Percentiles rank a stretch among this genome's conserved stretches.
phyloP scores from a whole-genome alignment of 2,329 filamentous ascomycete species.

The Alternaria conjuncta region DNA sequence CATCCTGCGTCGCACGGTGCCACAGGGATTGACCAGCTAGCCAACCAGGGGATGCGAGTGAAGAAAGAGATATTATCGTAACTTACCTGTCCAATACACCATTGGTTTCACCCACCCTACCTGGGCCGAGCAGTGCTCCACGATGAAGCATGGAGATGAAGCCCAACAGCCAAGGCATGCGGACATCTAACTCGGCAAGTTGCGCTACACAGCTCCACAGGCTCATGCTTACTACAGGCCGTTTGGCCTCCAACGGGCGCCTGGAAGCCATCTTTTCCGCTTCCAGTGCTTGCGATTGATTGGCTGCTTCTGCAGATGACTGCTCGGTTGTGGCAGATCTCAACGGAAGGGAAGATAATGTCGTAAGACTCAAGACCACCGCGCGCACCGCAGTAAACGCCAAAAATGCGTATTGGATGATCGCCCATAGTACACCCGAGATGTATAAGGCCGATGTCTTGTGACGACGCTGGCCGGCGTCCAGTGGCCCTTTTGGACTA shows the following conservation, averaged over 20 bases:
- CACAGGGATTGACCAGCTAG: slow-evolving; percentile 25
- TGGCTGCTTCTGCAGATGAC: slow-evolving; percentile 35
- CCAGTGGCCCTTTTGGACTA: slow-evolving; percentile 22
- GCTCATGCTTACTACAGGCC: slow-evolving; percentile 77
- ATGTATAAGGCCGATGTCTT: slow-evolving; percentile 24
- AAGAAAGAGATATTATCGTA: slow-evolving; percentile 38
- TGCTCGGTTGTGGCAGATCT: slow-evolving; percentile 50
- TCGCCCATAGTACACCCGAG: slow-evolving; percentile 59
- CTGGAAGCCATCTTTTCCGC: slow-evolving; percentile 42
- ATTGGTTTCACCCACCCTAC: slow-evolving; percentile 74
- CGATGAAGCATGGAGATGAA: slow-evolving; percentile 77
- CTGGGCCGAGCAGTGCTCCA: slow-evolving; percentile 74
- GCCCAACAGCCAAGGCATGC: slow-evolving; percentile 91
- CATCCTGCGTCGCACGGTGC: slow-evolving; percentile 39
- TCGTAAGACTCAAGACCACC: slow-evolving; percentile 67
- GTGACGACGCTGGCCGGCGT: slow-evolving; percentile 25
- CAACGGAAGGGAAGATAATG: slow-evolving; percentile 70
- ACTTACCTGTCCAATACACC: slow-evolving; percentile 91
- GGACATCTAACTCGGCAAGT: slow-evolving; percentile 73
- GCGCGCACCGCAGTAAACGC: slow-evolving; percentile 70
- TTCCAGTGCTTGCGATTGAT: slow-evolving; percentile 39
- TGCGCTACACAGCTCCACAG: slow-evolving; percentile 76
- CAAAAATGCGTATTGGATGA: slow-evolving; percentile 58
- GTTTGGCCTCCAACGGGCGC: slow-evolving; percentile 50
- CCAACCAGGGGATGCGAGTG: slow-evolving; percentile 42